Base-by-base conservation (phyloP, 768 basidiomycete genomes). In the Panaeolus papilionaceus region DNA sequence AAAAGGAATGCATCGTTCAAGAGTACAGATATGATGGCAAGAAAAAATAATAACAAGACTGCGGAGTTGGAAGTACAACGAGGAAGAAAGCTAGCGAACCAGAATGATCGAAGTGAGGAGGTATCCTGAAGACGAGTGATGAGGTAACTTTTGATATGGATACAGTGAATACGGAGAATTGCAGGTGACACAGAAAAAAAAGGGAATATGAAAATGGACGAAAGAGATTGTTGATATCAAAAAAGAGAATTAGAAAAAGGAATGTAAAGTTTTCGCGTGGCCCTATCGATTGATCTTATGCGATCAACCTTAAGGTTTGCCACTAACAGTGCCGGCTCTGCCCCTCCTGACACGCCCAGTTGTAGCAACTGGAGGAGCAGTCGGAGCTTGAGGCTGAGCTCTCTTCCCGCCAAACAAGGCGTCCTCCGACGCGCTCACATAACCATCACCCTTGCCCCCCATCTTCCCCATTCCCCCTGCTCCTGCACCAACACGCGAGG, bases 351-450 rank as follows among this genome's bases (percentile, higher is more conserved):
- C 28, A 12, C 54, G 26, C 16, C 54, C 54, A 5, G 28, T 28
- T 16, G 54, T 33, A 16, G 54, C 37, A 16, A 16, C 16, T 16
- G 54, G 26, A 58, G 54, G 33, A 14, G 54, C 26, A 10, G 54
- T 28, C 33, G 54, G 14, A 37, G 54, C 54, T 16, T 58, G 54
- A 58, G 54, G 54, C n/a, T 58, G 54, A 58, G 54, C 54, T 58
- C 54, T 58, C 28, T 58, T 58, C 28, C 54, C 54, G 14, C 54
- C 54, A 33, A 58, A 58, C 28, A 58, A 33, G 14, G 54, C 54
- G 20, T 58, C 54, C 54, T 58, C 54, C 6, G 54, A 58, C 14
- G 54, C 54, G 28, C 54, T 58, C 26, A 58, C 54, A 58, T 58
- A 58, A 4, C 54, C 54, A 33, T 58, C 54, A 7, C 26, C 54